phyloP scores from a whole-genome alignment of 306 rosid species.

The Myrica gale region DNA sequence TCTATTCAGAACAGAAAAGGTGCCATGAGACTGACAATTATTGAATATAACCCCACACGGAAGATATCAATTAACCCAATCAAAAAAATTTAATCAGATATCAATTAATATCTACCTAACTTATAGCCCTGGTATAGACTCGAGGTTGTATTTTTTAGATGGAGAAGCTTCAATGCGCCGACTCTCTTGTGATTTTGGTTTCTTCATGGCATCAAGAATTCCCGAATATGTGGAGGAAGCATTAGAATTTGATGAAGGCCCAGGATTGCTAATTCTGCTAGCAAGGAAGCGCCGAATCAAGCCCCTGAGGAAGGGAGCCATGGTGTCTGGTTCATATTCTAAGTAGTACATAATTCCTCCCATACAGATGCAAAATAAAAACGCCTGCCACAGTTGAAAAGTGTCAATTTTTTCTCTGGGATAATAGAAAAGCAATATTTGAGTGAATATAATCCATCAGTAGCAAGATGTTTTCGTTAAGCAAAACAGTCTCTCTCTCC shows the following conservation, averaged over 20 bases:
- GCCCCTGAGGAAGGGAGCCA: slow-evolving; percentile 91
- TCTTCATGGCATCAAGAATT: slow-evolving; percentile 54
- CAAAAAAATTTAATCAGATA: background rate
- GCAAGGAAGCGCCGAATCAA: slow-evolving; percentile 93
- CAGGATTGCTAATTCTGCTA: slow-evolving; percentile 86
- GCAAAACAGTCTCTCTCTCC: background rate
- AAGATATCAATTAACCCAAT: background rate
- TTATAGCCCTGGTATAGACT: slow-evolving; percentile 92
- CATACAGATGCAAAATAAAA: slow-evolving; percentile 81
- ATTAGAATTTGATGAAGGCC: slow-evolving; percentile 40
- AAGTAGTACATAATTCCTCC: slow-evolving; percentile 97
- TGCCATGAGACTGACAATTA: background rate
- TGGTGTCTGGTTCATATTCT: slow-evolving; percentile 89
- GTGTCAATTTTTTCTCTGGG: background rate
- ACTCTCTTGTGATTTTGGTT: slow-evolving; percentile 45
- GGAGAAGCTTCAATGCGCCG: slow-evolving; percentile 43
- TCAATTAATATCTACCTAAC: background rate
- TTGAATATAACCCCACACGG: background rate
- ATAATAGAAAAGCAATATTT: background rate
- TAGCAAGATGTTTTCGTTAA: background rate
- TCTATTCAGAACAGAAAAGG: background rate
- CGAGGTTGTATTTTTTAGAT: slow-evolving; percentile 74
- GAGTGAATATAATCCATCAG: background rate
- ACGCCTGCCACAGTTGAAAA: slow-evolving; percentile 48
- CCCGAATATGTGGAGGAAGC: slow-evolving; percentile 62